A percentile compares a stretch with the other conserved stretches of the same genome.
These are phyloP conservation scores for Amborella trichopoda DNA, from an alignment of 164 flowering plant genomes.

Conservation along the genomic window DNA sequence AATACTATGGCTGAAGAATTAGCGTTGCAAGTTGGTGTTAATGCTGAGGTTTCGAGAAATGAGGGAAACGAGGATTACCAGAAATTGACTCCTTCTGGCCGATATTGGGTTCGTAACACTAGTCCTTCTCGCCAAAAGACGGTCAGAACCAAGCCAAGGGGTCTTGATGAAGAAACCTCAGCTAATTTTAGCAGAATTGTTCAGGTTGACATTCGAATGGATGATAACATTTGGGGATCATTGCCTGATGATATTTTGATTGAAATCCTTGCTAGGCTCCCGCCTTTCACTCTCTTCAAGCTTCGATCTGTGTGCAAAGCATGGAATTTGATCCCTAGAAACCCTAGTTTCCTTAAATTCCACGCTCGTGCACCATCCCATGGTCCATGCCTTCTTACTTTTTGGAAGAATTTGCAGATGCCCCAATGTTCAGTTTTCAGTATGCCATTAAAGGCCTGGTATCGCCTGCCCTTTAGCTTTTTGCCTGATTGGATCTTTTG, in stretches of 20 bases:
- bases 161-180: slow-evolving; percentile 79
- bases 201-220: slow-evolving; percentile 77
- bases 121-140: slow-evolving; percentile 82
- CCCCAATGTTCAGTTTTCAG: slow-evolving; percentile 84
- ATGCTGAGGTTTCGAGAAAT: too few relatives aligned
- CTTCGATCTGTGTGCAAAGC: slow-evolving; percentile 78
- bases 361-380: slow-evolving; percentile 82
- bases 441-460: slow-evolving; percentile 82
- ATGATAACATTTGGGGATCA: slow-evolving; percentile 88
- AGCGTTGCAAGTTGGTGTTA: too few relatives aligned
- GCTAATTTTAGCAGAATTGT: slow-evolving; percentile 46
- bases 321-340: slow-evolving; percentile 83
- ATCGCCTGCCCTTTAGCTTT: slow-evolving; percentile 66
- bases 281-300: slow-evolving; percentile 84
- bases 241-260: slow-evolving; percentile 83
- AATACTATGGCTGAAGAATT: too few relatives aligned
- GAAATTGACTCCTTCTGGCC: slow-evolving; percentile 33
- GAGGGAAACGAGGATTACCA: slow-evolving; percentile 60
- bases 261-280: slow-evolving; percentile 83
- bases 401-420: slow-evolving; percentile 64
- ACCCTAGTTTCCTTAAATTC: slow-evolving; percentile 64
- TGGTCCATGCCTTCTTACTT: slow-evolving; percentile 83
- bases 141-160: slow-evolving; percentile 81
- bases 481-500: slow-evolving; percentile 83
- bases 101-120: slow-evolving; percentile 62